Evolutionary conservation across 192 early-diverging fungal species (phyloP).

Genomic region (Entomortierella beljakovae): DNA sequence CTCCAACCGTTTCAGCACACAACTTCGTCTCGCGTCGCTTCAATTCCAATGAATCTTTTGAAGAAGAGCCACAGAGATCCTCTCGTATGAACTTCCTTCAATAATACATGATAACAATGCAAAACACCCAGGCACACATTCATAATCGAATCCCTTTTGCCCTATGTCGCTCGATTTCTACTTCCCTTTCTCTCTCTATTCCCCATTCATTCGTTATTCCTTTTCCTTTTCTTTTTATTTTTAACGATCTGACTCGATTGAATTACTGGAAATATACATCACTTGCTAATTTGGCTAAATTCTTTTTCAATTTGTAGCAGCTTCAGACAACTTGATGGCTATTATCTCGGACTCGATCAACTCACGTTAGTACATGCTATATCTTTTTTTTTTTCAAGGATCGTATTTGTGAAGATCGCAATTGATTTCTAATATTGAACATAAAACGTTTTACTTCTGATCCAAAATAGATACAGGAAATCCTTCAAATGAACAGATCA

Average conservation of each 20-base stretch:
- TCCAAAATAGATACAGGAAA: constrained; percentile 5
- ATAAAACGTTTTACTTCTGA: not conserved
- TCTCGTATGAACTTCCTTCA: too few relatives aligned
- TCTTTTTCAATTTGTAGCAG: not conserved
- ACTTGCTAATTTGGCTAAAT: not conserved
- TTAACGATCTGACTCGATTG: not conserved
- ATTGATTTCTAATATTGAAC: not conserved
- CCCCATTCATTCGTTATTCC: not conserved
- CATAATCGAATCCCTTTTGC: not conserved
- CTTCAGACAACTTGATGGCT: constrained; percentile 23
- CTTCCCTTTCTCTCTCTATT: not conserved
- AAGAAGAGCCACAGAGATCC: constrained; percentile 19
- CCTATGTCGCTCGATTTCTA: not conserved
- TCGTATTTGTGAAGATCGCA: not conserved
- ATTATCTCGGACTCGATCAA: constrained; percentile 40
- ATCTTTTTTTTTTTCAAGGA: not conserved
- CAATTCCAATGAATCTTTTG: constrained; percentile 24
- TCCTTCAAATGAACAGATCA: constrained; percentile 19
- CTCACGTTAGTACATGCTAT: constrained; percentile 20
- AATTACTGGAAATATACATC: not conserved
- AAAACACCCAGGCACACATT: not conserved
- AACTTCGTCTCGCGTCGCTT: constrained; percentile 39
- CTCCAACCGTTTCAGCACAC: constrained; percentile 20
- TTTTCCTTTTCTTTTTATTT: not conserved
- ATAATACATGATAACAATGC: not conserved